phyloP scores from a whole-genome alignment of 495 filamentous ascomycete species.

The Podospora pseudocomata region DNA sequence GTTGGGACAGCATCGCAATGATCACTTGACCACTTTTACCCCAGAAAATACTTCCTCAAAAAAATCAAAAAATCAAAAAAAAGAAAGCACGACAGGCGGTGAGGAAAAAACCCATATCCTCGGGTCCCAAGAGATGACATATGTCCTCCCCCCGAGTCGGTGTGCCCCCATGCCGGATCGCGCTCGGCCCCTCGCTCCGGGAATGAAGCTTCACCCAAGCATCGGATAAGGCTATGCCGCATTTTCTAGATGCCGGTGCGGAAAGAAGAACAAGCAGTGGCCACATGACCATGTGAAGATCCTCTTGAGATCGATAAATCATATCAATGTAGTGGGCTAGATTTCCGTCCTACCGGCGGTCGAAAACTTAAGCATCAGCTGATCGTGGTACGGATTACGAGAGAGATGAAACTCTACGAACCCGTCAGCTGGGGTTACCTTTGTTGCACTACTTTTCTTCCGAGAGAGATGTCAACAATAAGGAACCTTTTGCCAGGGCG shows the following conservation, averaged over 20 bases:
- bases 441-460: neutral
- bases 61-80: neutral
- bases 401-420: neutral
- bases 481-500: neutral
- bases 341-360: neutral
- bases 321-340: neutral
- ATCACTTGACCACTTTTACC: neutral
- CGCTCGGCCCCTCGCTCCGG: slow-evolving; percentile 1
- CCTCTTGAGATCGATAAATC: neutral
- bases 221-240: slow-evolving; percentile 1
- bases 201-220: neutral
- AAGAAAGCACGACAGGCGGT: neutral
- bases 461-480: neutral
- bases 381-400: slow-evolving; percentile 7
- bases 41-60: neutral
- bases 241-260: neutral
- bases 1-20: neutral
- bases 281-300: neutral
- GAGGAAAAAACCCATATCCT: neutral
- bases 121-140: neutral
- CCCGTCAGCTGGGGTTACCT: neutral
- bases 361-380: slow-evolving; percentile 1
- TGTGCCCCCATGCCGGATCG: slow-evolving; percentile 9
- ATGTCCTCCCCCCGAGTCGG: neutral
- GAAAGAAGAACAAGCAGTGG: neutral